These are phyloP conservation scores for Chlorella vulgaris DNA, from an alignment of 139 green algal species.

Conservation along the genomic window DNA sequence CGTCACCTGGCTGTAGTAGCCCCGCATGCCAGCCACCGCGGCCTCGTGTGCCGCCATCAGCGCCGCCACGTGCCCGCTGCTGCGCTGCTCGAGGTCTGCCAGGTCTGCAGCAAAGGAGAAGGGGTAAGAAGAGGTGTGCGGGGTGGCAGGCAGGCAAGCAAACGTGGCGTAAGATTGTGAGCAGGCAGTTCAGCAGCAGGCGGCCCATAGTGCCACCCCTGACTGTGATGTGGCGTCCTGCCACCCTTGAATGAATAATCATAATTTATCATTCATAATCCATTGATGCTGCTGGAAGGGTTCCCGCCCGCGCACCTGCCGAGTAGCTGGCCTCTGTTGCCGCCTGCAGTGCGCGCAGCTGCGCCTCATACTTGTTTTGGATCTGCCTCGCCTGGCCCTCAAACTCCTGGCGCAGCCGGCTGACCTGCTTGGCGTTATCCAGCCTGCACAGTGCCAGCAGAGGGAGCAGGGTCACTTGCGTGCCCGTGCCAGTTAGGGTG, in stretches of 20 bases:
- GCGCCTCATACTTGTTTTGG: conserved; percentile 78
- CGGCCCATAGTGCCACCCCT: no score
- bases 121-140: neutral
- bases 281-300: no score
- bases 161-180: neutral
- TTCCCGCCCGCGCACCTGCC: neutral
- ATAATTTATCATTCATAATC: no score
- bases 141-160: neutral
- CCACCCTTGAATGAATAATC: no score
- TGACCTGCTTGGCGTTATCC: conserved; percentile 90
- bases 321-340: conserved; percentile 83
- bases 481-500: no score
- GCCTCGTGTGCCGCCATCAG: conserved; percentile 31
- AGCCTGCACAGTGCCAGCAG: conserved; percentile 34
- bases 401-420: conserved; percentile 88
- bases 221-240: no score
- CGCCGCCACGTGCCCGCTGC: neutral
- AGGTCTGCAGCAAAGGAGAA: conserved; percentile 28
- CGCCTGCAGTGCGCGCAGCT: conserved; percentile 50
- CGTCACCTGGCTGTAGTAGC: conserved; percentile 96
- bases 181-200: no score
- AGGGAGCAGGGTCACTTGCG: neutral
- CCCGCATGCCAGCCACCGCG: conserved; percentile 89
- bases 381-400: conserved; percentile 72
- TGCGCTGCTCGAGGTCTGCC: conserved; percentile 10